Base-by-base conservation (phyloP, 129 eudicot genomes). In the Mikania micrantha region DNA sequence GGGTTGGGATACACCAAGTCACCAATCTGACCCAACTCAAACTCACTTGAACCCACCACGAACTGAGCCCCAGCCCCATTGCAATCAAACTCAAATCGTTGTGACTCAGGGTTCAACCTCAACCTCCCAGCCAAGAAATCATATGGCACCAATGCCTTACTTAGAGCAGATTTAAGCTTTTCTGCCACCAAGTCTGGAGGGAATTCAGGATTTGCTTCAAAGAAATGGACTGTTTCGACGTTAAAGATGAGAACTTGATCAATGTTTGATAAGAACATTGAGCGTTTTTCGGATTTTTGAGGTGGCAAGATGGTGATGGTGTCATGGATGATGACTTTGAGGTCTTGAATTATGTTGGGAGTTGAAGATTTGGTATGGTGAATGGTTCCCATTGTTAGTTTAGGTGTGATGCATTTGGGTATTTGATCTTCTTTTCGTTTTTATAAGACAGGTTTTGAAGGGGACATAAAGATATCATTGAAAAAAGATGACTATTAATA, bases 1-100 rank as follows among this genome's bases (percentile, higher is more conserved):
- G 97, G 97, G 66, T 91, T 91, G 1, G 97, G 95, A 62, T 87
- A 85, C 56, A 91, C 90, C 77, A 91, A 80, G 69, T 91, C 92
- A 16, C 97, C 97, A 40, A 91, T 71, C 71, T 87, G 93, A 56
- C 63, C 75, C 29, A 91, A 56, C 61, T 78, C 68, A 60, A 64
- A 79, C 73, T 91, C 86, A 41, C 80, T 74, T 3, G 85, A 70
- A 36, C 90, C 95, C 69, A 74, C 90, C 50, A 87, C 86, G 22
- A 82, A 87, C 13, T 67, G 85, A 25, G 69, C 84, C 34, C 95
- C 97, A 0, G 77, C 79, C 15, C 50, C 82, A 28, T 81, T 79
- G 72, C 95, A 81, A 21, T 87, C 83, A n/a, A 91, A 68, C 86
- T 91, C 95, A 6, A 85, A 47, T 48, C 95, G 77, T 8, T 78